Evolutionary conservation across 1,284 basidiomycete genomes (phyloP).

Genomic region (Ustilago trichophora): DNA sequence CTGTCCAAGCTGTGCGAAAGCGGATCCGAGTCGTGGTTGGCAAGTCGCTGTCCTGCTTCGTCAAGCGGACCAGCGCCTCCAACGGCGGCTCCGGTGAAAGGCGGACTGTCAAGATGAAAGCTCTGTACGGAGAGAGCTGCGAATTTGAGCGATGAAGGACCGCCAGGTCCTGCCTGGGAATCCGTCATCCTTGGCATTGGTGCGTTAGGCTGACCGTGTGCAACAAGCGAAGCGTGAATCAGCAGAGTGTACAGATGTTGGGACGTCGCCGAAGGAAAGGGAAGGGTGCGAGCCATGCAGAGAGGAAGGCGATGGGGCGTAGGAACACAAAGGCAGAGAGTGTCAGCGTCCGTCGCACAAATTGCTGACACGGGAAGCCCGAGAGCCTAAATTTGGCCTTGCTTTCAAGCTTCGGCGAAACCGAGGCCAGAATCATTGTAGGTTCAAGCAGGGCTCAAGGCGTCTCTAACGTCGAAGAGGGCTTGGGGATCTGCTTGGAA

Average conservation of each 20-base stretch:
- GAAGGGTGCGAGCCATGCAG: too few relatives aligned
- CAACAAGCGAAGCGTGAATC: not conserved
- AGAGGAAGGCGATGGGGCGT: too few relatives aligned
- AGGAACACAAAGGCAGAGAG: not conserved
- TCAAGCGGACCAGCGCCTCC: conserved; percentile 51
- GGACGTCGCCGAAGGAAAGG: not conserved
- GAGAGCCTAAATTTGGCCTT: too few relatives aligned
- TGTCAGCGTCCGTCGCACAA: conserved; percentile 7
- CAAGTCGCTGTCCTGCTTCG: conserved; percentile 35
- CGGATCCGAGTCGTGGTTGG: conserved; percentile 25
- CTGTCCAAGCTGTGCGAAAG: conserved; percentile 5
- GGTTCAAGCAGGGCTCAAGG: too few relatives aligned
- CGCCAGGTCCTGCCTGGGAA: conserved; percentile 54
- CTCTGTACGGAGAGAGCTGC: conserved; percentile 62
- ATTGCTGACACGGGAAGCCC: too few relatives aligned
- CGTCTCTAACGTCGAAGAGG: too few relatives aligned
- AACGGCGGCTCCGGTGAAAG: conserved; percentile 63
- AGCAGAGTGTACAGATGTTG: too few relatives aligned
- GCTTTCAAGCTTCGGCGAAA: too few relatives aligned
- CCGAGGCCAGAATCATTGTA: too few relatives aligned
- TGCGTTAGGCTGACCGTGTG: conserved; percentile 25
- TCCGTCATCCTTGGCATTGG: conserved; percentile 63
- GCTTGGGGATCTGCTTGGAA: too few relatives aligned
- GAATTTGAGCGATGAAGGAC: conserved; percentile 58
- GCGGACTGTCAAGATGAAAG: conserved; percentile 65